These are phyloP conservation scores for Jackrogersella minutella DNA, from an alignment of 495 filamentous ascomycete species.

Conservation along the genomic window DNA sequence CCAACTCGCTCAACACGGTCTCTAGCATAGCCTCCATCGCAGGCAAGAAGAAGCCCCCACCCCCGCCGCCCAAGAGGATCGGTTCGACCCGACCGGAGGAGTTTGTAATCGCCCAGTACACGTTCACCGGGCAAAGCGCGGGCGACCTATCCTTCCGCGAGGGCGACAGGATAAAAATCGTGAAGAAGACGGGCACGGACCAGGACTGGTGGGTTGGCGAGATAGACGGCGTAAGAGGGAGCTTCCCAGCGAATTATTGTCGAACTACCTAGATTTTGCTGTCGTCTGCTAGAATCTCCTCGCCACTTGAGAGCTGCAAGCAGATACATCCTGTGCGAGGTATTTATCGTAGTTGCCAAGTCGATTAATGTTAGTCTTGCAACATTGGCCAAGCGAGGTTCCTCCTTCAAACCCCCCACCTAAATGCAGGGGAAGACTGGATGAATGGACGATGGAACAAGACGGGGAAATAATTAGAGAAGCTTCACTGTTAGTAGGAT, in stretches of 20 bases:
- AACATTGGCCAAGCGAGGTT: background rate
- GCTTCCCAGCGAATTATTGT: slow-evolving; percentile 94
- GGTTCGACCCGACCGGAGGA: slow-evolving; percentile 55
- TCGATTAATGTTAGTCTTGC: background rate
- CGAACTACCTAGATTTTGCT: slow-evolving; percentile 39
- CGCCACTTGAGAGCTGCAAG: background rate
- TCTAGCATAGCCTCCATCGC: slow-evolving; percentile 39
- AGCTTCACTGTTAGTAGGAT: background rate
- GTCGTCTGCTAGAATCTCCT: too few relatives aligned
- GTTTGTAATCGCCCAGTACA: slow-evolving; percentile 83
- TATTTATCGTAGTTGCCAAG: background rate
- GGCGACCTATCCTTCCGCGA: slow-evolving; percentile 85
- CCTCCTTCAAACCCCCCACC: background rate
- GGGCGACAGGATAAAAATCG: slow-evolving; percentile 83
- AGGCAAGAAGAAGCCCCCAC: slow-evolving; percentile 58
- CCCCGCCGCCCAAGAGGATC: slow-evolving; percentile 72
- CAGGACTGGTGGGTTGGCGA: slow-evolving; percentile 99
- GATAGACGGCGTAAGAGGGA: slow-evolving; percentile 73
- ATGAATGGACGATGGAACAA: background rate
- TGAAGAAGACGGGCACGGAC: slow-evolving; percentile 83
- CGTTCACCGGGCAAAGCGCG: slow-evolving; percentile 73
- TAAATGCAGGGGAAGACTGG: background rate
- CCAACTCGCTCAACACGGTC: slow-evolving; percentile 40
- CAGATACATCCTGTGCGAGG: background rate
- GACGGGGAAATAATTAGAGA: background rate